These are phyloP conservation scores for Serendipita sp. DNA, from an alignment of 768 basidiomycete species.

Conservation along the genomic window DNA sequence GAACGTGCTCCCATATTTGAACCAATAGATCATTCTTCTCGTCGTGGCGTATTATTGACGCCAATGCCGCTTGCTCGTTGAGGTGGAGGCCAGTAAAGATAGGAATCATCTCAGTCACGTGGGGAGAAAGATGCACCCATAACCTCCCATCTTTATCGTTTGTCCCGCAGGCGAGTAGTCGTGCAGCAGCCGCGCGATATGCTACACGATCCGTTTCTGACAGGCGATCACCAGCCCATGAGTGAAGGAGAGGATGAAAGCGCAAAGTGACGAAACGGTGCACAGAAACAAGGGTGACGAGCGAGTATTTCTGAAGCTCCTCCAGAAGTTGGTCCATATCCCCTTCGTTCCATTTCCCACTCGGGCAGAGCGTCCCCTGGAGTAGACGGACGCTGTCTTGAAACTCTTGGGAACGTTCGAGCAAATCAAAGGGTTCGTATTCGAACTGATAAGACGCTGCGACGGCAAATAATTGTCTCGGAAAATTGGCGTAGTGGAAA, in stretches of 20 bases:
- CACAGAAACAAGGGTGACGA: background rate
- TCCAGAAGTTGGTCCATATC: background rate
- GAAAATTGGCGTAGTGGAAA: background rate
- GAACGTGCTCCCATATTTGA: background rate
- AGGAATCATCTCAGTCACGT: background rate
- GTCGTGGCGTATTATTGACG: background rate
- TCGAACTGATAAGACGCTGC: background rate
- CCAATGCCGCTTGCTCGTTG: background rate
- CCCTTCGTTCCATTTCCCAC: background rate
- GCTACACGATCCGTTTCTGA: background rate
- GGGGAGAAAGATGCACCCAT: background rate
- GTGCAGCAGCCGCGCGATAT: background rate
- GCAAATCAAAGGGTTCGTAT: background rate
- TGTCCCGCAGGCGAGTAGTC: background rate
- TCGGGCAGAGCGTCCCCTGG: background rate
- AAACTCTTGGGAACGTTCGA: background rate
- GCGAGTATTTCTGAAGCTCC: background rate
- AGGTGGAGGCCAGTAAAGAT: background rate
- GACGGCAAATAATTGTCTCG: background rate
- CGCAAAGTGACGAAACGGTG: background rate
- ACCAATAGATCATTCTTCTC: background rate
- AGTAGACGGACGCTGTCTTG: background rate
- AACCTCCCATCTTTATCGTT: background rate
- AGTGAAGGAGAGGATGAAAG: background rate
- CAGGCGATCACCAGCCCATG: background rate